phyloP scores from a whole-genome alignment of 805 yeast species.

The Metahyphopichia silvanorum region DNA sequence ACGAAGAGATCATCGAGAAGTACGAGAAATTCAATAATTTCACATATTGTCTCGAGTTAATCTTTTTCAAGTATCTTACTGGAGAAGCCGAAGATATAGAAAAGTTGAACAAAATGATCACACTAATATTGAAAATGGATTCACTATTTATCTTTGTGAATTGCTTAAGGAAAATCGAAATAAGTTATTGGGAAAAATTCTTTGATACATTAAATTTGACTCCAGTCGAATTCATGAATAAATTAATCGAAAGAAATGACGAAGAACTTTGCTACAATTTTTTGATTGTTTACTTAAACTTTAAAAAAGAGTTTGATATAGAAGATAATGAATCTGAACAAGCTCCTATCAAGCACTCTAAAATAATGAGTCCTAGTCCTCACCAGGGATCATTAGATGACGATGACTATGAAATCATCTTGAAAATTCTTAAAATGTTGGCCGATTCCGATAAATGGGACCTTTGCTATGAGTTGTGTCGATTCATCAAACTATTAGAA shows the following conservation, averaged over 20 bases:
- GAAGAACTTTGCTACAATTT: constrained; percentile 51
- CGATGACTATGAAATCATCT: constrained; percentile 39
- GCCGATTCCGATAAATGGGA: constrained; percentile 43
- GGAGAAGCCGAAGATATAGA: constrained; percentile 8
- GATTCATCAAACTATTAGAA: constrained; percentile 51
- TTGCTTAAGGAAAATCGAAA: constrained; percentile 59
- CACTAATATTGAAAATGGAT: constrained; percentile 18
- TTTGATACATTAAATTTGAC: constrained; percentile 38
- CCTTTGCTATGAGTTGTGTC: constrained; percentile 51
- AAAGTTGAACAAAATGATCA: constrained; percentile 5
- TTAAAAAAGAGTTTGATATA: constrained; percentile 38
- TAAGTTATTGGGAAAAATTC: constrained; percentile 50
- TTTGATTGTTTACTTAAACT: constrained; percentile 50
- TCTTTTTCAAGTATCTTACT: constrained; percentile 42
- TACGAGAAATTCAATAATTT: constrained; percentile 42
- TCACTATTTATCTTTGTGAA: constrained; percentile 39
- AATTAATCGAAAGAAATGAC: constrained; percentile 35
- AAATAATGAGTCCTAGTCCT: constrained; percentile 1
- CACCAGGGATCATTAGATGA: constrained; percentile 11
- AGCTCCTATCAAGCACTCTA: constrained; percentile 2
- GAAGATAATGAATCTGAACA: constrained; percentile 11
- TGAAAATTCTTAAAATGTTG: constrained; percentile 43
- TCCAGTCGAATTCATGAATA: constrained; percentile 45
- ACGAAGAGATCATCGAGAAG: constrained; percentile 22
- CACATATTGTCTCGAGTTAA: constrained; percentile 47